phyloP scores from a whole-genome alignment of 345 rosid species.

The Carallia brachiata region DNA sequence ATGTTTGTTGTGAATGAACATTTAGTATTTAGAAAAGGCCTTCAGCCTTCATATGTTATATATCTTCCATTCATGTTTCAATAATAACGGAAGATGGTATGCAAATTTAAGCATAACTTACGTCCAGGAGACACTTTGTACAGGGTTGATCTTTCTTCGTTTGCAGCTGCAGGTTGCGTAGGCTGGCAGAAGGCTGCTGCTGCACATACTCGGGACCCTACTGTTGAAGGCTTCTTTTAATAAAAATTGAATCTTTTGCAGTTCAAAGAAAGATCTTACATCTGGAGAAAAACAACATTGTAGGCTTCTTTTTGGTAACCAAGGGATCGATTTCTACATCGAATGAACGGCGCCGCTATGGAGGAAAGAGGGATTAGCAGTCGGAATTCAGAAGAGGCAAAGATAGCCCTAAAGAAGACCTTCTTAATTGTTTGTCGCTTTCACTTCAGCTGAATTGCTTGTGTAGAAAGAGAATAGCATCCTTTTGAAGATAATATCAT shows the following conservation, averaged over 20 bases:
- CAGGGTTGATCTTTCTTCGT: no score
- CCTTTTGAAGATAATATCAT: constrained; percentile 11
- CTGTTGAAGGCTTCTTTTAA: no score
- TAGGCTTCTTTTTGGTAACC: constrained; percentile 8
- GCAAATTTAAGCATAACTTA: constrained; percentile 22
- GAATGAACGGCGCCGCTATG: constrained; percentile 1
- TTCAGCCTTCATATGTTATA: not conserved
- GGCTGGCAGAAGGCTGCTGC: no score
- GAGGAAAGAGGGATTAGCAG: constrained; percentile 11
- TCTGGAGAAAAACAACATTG: constrained; percentile 9
- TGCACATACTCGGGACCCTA: no score
- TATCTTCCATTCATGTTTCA: not conserved
- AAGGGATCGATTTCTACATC: constrained; percentile 14
- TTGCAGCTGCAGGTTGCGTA: no score
- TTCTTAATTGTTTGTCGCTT: not conserved
- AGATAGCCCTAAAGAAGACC: not conserved
- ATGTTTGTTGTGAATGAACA: no score
- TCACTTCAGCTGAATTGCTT: constrained; percentile 1
- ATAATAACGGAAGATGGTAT: not conserved
- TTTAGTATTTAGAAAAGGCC: no score
- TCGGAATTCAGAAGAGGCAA: constrained; percentile 12
- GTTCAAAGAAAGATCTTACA: no score
- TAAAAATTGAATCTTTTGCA: no score
- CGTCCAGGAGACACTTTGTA: constrained; percentile 5
- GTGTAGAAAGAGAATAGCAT: not conserved